phyloP scores from a whole-genome alignment of 805 yeast genomes.

The Kluyveromyces starmeri region DNA sequence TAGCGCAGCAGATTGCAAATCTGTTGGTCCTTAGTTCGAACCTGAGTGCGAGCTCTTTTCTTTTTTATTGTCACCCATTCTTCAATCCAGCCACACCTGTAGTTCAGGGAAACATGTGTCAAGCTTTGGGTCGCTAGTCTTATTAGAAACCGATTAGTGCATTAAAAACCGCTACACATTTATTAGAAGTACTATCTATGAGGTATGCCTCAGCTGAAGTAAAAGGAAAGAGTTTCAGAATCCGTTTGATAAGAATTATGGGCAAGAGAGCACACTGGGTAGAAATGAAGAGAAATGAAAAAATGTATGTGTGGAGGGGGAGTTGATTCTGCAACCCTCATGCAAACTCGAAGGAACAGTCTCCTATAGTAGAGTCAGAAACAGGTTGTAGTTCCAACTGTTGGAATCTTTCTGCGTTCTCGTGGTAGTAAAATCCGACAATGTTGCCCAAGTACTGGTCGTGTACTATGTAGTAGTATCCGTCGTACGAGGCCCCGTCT shows the following conservation, averaged over 20 bases:
- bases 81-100: no score
- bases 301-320: background rate
- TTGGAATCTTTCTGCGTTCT: conserved; percentile 66
- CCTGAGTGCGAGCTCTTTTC: conserved; percentile 75
- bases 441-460: conserved; percentile 69
- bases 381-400: conserved; percentile 49
- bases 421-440: conserved; percentile 75
- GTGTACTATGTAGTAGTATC: conserved; percentile 81
- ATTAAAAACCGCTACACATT: no score
- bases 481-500: conserved; percentile 77
- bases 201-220: no score
- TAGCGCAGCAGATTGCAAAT: conserved; percentile 98
- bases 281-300: background rate
- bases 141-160: no score
- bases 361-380: conserved; percentile 9
- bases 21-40: conserved; percentile 96
- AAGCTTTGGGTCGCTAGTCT: no score
- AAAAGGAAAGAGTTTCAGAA: no score
- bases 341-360: conserved; percentile 10
- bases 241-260: no score
- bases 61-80: no score
- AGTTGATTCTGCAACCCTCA: background rate
- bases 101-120: no score
- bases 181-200: no score
- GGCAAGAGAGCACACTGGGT: no score